Evolutionary conservation across 148 eudicot species (phyloP).

Genomic region (Chenopodium album): DNA sequence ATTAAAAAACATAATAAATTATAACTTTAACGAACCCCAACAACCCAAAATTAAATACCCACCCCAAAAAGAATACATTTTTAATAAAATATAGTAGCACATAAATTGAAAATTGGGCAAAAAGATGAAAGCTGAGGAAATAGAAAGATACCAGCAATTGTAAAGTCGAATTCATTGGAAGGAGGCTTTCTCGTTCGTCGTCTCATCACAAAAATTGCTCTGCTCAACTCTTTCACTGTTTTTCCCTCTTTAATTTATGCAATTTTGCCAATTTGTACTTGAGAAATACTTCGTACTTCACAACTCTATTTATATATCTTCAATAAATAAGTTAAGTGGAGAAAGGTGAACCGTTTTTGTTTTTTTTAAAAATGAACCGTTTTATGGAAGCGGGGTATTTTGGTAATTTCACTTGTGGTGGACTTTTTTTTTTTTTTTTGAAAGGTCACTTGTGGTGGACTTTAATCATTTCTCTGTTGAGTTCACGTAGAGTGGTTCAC

Average conservation of each 20-base stretch:
- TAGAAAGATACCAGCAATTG: constrained; percentile 3
- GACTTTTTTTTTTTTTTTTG: no score
- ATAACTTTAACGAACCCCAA: background rate
- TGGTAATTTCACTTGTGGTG: no score
- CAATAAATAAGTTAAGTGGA: no score
- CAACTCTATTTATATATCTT: no score
- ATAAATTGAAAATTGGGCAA: background rate
- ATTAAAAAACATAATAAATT: background rate
- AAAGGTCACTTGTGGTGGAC: no score
- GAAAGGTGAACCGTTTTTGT: no score
- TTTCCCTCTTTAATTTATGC: background rate
- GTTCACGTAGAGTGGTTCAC: no score
- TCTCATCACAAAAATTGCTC: background rate
- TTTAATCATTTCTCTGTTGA: no score
- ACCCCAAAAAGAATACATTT: background rate
- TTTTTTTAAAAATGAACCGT: no score
- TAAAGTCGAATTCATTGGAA: constrained; percentile 9
- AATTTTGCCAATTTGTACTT: background rate
- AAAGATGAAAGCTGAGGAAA: background rate
- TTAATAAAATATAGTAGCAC: no score
- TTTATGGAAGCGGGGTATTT: no score
- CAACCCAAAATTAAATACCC: background rate
- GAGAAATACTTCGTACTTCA: no score
- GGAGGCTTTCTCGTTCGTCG: constrained; percentile 15
- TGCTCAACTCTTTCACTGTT: background rate